These are phyloP conservation scores for Cerioporus squamosus DNA, from an alignment of 1,284 basidiomycete species.

Conservation along the genomic window DNA sequence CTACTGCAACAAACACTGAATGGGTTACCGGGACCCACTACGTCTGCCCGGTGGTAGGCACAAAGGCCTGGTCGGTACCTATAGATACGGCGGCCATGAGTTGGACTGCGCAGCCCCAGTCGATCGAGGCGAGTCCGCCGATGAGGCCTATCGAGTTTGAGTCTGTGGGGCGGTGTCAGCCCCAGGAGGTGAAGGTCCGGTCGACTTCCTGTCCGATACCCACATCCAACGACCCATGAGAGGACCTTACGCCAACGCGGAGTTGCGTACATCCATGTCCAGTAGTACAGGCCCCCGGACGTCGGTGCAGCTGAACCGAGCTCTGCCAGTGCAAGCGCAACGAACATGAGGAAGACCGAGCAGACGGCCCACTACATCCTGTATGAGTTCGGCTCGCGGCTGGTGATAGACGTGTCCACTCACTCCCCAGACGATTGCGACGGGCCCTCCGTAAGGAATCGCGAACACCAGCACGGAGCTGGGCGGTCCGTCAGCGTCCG, in stretches of 20 bases:
- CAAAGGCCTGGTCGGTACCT: constrained; percentile 53
- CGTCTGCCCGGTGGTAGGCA: constrained; percentile 55
- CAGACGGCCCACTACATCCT: constrained; percentile 51
- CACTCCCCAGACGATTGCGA: constrained; percentile 80
- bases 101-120: constrained; percentile 79
- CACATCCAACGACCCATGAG: constrained; percentile 81
- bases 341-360: constrained; percentile 56
- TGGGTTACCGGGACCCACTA: constrained; percentile 50
- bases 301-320: constrained; percentile 74
- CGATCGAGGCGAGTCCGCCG: constrained; percentile 68
- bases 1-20: background rate
- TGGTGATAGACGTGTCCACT: constrained; percentile 2
- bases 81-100: constrained; percentile 66
- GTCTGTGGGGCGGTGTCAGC: background rate
- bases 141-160: constrained; percentile 62
- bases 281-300: constrained; percentile 82
- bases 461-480: constrained; percentile 70
- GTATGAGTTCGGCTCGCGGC: background rate
- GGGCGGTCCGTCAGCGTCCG: no score
- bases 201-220: background rate
- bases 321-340: constrained; percentile 73
- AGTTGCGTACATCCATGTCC: constrained; percentile 72
- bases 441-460: constrained; percentile 77
- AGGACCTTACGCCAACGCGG: constrained; percentile 67
- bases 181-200: background rate